Evolutionary conservation across 352 stramenopile genomes (phyloP), one percentile per base, ranked within the genome.

Genomic region (Pythium pyrilobum): DNA sequence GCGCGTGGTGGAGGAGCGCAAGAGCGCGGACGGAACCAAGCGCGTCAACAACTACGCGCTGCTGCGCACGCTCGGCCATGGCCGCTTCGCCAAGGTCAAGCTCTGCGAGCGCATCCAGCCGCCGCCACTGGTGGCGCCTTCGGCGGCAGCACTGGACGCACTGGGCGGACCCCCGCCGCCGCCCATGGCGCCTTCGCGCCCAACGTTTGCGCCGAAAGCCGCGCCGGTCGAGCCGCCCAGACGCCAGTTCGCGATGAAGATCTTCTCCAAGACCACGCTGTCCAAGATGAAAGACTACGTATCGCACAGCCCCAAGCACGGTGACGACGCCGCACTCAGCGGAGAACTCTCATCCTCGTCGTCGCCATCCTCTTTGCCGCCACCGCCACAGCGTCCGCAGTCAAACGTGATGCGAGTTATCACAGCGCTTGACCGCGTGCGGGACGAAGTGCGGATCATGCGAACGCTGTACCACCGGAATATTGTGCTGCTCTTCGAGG

Each of bases 401-500:
- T 25, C 57, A 13, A 58, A 42, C 3, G 21, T 34, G 3, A 91
- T 92, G 81, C 78, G 79, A 15, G 70, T 80, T 2, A 75, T 94
- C 41, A 92, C 85, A 41, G 85, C 82, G 12, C 63, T 95, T 7
- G 85, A 95, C 49, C 79, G 78, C 36, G 73, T 96, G 46, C 71
- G 74, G 20, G 70, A 89, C 48, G 88, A 97, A 64, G 89, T 97
- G 28, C 53, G 73, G 20, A 90, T 96, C 63, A 95, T 97, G 84
- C 72, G 83, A 6, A 69, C 72, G 24, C 70, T 97, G 23, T 96
- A 93, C 41, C 88, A 97, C 66, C 85, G 87, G 41, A 97, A 96
- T 52, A 72, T 97, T 40, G 87, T 95, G 48, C 61, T 96, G 52
- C 72, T 97, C 20, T 96, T 96, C 48, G 88, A 97, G 64, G 88